Conservation (phyloP, 75 land plant genomes). For the Larix kaempferi region DNA sequence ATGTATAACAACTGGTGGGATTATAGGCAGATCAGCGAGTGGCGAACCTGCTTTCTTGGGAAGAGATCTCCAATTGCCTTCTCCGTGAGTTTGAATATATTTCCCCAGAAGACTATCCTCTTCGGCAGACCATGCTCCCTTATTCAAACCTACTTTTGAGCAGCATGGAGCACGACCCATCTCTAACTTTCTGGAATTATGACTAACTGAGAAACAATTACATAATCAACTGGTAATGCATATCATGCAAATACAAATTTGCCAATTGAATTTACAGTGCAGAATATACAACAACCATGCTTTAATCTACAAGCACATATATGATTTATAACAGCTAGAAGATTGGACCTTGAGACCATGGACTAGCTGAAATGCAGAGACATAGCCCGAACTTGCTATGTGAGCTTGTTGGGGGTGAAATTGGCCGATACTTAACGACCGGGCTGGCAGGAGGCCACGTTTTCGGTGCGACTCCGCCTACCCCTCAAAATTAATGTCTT, state of each 20-base stretch:
- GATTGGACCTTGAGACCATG: too few relatives aligned
- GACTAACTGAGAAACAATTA: too few relatives aligned
- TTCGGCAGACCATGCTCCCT: conserved; percentile 15
- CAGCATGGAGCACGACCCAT: conserved; percentile 10
- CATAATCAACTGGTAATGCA: too few relatives aligned
- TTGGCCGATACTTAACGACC: not conserved
- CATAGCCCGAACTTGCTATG: too few relatives aligned
- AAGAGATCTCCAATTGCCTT: conserved; percentile 18
- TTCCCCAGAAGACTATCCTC: conserved; percentile 16
- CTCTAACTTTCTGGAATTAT: not conserved
- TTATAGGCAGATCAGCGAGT: too few relatives aligned
- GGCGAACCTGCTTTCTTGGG: conserved; percentile 13
- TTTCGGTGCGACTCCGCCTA: not conserved
- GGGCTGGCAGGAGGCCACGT: not conserved
- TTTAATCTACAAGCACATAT: not conserved
- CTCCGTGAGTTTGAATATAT: conserved; percentile 8
- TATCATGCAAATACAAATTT: too few relatives aligned
- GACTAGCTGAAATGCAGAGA: too few relatives aligned
- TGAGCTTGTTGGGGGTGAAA: not conserved
- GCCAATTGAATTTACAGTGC: not conserved
- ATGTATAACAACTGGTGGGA: too few relatives aligned
- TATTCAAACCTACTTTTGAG: conserved; percentile 3
- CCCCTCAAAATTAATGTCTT: not conserved
- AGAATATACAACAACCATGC: not conserved
- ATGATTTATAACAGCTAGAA: too few relatives aligned